Evolutionary conservation across 129 eudicot species (phyloP), one percentile per base, ranked within the genome.

Genomic region (Pittosporum tobira): DNA sequence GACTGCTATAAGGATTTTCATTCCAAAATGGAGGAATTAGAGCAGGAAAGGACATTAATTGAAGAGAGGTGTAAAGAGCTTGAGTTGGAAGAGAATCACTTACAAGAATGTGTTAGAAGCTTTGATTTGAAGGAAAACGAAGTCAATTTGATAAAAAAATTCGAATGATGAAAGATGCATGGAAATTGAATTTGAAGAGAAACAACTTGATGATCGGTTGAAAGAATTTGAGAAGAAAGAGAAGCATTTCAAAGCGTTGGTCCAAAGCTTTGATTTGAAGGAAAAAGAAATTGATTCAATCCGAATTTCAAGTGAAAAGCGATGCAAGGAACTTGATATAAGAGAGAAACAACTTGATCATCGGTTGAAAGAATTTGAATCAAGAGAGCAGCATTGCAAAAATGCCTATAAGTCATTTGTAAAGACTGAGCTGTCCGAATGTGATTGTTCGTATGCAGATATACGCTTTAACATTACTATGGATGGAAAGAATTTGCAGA

Each of bases 401-500:
- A 56, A 27, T 37, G 40, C 31, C 14, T 27, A 3, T 26, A 24
- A 59, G 51, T 38, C 58, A 9, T 8, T 12, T 1, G 51, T 38
- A 11, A 52, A 24, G 25, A 48, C 45, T 31, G 64, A 75, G 48
- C 47, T 21, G 31, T 20, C 22, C 4, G 12, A 42, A 6, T 47
- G 28, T 34, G 54, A 62, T 46, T 19, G 29, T 42, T 14, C 40
- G 7, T 27, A 29, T 27, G 45, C 51, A 20, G 66, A 57, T 29
- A 25, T 48, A 34, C 46, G 44, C 44, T 37, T 53, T 31, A 26
- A 13, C 16, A 46, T 46, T 45, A 40, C 16, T 11, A 66, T 71
- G 66, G 64, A 59, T 56, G 75, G 74, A 6, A 59, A 48, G 43
- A 30, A 20, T 58, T 45, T 77, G 52, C 62, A 55, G 11, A 29